These are phyloP conservation scores for Colletotrichum melonis DNA, from an alignment of 2,329 filamentous ascomycete genomes.

Conservation along the genomic window DNA sequence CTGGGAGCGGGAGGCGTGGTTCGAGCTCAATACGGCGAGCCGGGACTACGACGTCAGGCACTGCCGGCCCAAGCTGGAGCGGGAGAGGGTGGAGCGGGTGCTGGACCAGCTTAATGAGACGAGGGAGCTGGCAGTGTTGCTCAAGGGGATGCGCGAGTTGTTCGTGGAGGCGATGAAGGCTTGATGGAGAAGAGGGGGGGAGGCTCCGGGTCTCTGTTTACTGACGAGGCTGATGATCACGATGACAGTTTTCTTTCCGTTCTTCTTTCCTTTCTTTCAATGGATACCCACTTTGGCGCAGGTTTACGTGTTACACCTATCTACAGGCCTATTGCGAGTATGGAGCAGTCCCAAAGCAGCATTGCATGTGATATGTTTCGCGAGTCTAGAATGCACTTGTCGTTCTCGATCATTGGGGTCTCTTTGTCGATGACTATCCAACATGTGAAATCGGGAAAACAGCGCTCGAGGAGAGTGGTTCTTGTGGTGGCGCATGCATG, in stretches of 20 bases:
- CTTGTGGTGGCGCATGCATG: background rate
- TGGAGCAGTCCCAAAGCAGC: background rate
- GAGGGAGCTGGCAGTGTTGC: slow-evolving; percentile 75
- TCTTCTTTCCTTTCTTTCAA: slow-evolving; percentile 12
- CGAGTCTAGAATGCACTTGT: background rate
- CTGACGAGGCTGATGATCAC: slow-evolving; percentile 28
- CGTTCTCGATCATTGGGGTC: background rate
- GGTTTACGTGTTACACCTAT: background rate
- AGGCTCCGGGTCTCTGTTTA: background rate
- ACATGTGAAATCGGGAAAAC: slow-evolving; percentile 3
- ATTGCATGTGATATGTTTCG: background rate
- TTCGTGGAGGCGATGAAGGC: slow-evolving; percentile 76
- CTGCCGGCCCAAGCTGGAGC: slow-evolving; percentile 84
- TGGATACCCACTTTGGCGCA: slow-evolving; percentile 25
- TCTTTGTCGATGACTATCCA: background rate
- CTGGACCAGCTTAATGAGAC: slow-evolving; percentile 85
- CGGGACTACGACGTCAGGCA: slow-evolving; percentile 88
- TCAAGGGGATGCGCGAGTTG: slow-evolving; percentile 86
- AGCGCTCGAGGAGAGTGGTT: background rate
- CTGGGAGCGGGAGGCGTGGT: slow-evolving; percentile 92
- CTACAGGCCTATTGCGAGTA: background rate
- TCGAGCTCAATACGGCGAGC: slow-evolving; percentile 85
- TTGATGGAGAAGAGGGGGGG: slow-evolving; percentile 41
- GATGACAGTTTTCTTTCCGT: slow-evolving; percentile 7
- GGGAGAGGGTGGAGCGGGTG: slow-evolving; percentile 80